These are phyloP conservation scores for Medicago truncatula DNA, from an alignment of 306 rosid genomes.

Conservation along the genomic window DNA sequence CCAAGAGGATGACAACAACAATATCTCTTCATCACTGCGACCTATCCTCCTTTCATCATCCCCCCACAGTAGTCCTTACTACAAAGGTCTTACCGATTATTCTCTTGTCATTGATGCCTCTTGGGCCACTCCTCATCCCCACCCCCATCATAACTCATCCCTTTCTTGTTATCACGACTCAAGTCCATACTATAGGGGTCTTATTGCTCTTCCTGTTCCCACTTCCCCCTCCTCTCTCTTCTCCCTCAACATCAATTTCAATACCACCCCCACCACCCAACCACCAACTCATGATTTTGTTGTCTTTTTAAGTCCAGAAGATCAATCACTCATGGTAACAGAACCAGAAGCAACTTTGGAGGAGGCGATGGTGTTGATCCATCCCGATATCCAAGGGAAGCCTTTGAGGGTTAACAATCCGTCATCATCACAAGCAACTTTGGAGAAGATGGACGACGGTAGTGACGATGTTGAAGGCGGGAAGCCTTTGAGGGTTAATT, in stretches of 20 bases:
- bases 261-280: neutral
- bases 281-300: slow-evolving; percentile 10
- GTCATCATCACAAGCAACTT: neutral
- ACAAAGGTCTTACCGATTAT: slow-evolving; percentile 50
- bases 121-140: slow-evolving; percentile 15
- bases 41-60: slow-evolving; percentile 16
- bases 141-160: neutral
- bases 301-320: slow-evolving; percentile 19
- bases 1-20: neutral
- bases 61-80: slow-evolving; percentile 44
- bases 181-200: slow-evolving; percentile 53
- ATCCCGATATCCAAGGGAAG: slow-evolving; percentile 18
- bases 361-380: slow-evolving; percentile 19
- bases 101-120: slow-evolving; percentile 30
- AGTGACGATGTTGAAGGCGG: slow-evolving; percentile 40
- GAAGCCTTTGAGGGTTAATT: slow-evolving; percentile 72
- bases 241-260: slow-evolving; percentile 13
- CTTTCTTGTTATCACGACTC: neutral
- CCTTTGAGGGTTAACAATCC: slow-evolving; percentile 9
- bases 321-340: slow-evolving; percentile 11
- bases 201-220: slow-evolving; percentile 37
- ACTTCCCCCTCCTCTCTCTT: neutral
- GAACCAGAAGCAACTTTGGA: neutral
- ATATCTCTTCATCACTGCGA: neutral
- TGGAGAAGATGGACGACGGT: neutral